Evolutionary conservation across 768 basidiomycete genomes (phyloP).

Genomic region (Mycena galericulata): DNA sequence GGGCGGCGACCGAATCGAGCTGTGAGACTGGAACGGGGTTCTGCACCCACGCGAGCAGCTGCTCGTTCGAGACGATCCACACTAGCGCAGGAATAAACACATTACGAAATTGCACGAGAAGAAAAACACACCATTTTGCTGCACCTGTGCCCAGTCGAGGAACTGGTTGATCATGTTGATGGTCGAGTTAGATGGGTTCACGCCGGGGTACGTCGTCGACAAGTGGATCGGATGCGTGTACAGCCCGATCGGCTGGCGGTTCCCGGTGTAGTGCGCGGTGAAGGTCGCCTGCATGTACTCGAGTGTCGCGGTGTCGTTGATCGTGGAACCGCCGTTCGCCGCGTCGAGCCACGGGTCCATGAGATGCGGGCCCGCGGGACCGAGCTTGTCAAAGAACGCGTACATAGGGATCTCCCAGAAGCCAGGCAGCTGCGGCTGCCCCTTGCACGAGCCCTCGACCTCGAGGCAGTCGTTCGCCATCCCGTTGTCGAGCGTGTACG

Average conservation of each 20-base stretch:
- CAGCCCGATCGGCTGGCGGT: slow-evolving; percentile 83
- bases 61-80: slow-evolving; percentile 80
- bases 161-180: slow-evolving; percentile 84
- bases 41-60: slow-evolving; percentile 80
- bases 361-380: slow-evolving; percentile 69
- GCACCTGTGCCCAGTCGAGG: slow-evolving; percentile 84
- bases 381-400: slow-evolving; percentile 73
- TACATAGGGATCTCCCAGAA: slow-evolving; percentile 93
- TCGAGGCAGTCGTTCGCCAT: slow-evolving; percentile 82
- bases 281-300: slow-evolving; percentile 82
- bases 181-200: slow-evolving; percentile 60
- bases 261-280: slow-evolving; percentile 77
- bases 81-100: slow-evolving; percentile 49
- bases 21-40: slow-evolving; percentile 75
- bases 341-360: slow-evolving; percentile 87
- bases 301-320: slow-evolving; percentile 74
- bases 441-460: slow-evolving; percentile 68
- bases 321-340: slow-evolving; percentile 61
- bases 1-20: slow-evolving; percentile 61
- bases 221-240: slow-evolving; percentile 85
- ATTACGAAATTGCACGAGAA: background rate
- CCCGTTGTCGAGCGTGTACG: slow-evolving; percentile 84
- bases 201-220: slow-evolving; percentile 71
- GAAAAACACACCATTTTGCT: slow-evolving; percentile 64
- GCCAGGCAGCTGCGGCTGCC: slow-evolving; percentile 77